A percentile compares a stretch with the other conserved stretches of the same genome.
These are phyloP conservation scores for Diospyros kaki DNA, from an alignment of 148 eudicot species.

Conservation along the genomic window DNA sequence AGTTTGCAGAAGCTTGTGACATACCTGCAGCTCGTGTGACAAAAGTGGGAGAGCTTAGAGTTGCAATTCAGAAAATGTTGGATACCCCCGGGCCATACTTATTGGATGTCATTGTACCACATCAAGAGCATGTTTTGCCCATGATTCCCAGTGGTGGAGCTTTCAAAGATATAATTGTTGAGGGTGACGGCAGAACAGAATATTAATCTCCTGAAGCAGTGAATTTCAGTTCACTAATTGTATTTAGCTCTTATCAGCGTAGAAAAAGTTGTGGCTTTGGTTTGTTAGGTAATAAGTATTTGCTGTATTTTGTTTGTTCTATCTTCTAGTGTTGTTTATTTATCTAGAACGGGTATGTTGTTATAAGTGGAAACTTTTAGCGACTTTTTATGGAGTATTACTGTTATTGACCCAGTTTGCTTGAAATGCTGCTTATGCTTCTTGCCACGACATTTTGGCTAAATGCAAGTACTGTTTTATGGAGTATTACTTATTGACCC, in stretches of 20 bases:
- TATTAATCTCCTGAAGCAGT: slow-evolving; percentile 13
- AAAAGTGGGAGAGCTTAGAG: slow-evolving; percentile 36
- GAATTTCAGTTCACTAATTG: slow-evolving; percentile 10
- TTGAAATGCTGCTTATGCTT: too few species aligned
- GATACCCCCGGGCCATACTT: slow-evolving; percentile 65
- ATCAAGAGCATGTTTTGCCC: slow-evolving; percentile 66
- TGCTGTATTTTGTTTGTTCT: not conserved
- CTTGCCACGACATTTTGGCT: too few species aligned
- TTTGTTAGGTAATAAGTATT: not conserved
- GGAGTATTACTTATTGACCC: too few species aligned
- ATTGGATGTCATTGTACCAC: slow-evolving; percentile 55
- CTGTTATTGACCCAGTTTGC: too few species aligned
- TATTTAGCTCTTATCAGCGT: slow-evolving; percentile 10
- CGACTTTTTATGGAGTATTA: not conserved
- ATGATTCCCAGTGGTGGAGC: slow-evolving; percentile 64
- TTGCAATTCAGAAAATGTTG: slow-evolving; percentile 53
- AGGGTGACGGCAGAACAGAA: slow-evolving; percentile 48
- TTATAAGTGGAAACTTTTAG: not conserved
- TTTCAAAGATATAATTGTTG: slow-evolving; percentile 43
- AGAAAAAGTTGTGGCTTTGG: not conserved
- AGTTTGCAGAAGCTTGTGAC: slow-evolving; percentile 52
- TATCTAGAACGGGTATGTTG: not conserved
- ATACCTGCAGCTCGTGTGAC: slow-evolving; percentile 52
- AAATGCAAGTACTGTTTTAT: too few species aligned
- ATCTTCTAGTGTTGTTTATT: not conserved